Base-by-base conservation (phyloP, 352 stramenopile species). In the Globisporangium camurandrum region DNA sequence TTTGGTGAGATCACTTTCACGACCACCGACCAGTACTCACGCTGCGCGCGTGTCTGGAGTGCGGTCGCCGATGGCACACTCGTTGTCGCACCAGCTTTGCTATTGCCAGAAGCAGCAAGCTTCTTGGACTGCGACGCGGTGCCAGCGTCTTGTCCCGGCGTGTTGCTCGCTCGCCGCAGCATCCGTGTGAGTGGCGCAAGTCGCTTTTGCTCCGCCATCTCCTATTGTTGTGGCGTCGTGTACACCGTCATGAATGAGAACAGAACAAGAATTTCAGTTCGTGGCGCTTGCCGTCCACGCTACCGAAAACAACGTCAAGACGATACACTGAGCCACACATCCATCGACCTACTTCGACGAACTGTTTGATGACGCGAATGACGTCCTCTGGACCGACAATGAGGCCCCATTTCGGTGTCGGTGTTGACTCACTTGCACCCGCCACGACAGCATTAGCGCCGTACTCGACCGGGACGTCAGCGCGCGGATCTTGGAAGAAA, bases 301-400 rank as follows among this genome's bases (percentile, higher is more conserved):
- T n/a, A n/a, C n/a, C n/a, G n/a, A n/a, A n/a, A n/a, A 22, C 2
- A 19, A 7, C 22, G 57, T 19, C 22, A 61, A 26, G 22, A 51
- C 50, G 7, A 36, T 8, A n/a, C n/a, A n/a, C n/a, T n/a, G n/a
- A 9, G 11, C 28, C 24, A 39, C 34, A 48, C 28, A 12, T 4
- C 14, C 7, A 30, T 8, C 19, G n/a, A 49, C 61, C n/a, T 33
- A 89, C 84, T 59, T 94, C 71, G n/a, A 95, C 82, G 51, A 95
- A 97, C 31, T 71, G 66, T 16, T 88, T 87, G 56, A 95, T 86
- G 16, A 92, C 81, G 19, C 71, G 67, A 23, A 97, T 86, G 22
- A 96, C 87, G 37, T 95, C 75, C 38, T 96, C 85, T 1, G 86
- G 80, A 11, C 69, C 66, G 23, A 96, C 68, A 4, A 88, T 76